Evolutionary conservation across 345 rosid species (phyloP).

Genomic region (Hibiscus syriacus): DNA sequence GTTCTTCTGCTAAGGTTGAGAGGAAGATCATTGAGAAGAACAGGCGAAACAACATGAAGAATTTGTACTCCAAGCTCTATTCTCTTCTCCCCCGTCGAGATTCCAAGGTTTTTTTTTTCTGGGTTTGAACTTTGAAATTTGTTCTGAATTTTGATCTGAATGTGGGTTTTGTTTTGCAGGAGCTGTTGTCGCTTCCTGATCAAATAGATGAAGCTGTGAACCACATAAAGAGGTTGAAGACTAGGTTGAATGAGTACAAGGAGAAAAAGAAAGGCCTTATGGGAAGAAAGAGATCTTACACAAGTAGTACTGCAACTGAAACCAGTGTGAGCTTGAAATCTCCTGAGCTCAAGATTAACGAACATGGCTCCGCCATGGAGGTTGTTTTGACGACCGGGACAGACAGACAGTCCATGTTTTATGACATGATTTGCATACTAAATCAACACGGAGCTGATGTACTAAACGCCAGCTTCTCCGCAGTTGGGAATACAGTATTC

Average conservation of each 20-base stretch:
- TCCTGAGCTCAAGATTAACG: constrained; percentile 30
- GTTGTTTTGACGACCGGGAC: constrained; percentile 24
- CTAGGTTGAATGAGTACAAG: constrained; percentile 19
- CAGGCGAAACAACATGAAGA: constrained; percentile 46
- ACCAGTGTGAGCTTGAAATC: constrained; percentile 5
- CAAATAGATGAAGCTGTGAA: constrained; percentile 46
- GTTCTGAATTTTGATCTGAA: not conserved
- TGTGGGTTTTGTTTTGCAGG: constrained; percentile 20
- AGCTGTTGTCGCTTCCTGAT: constrained; percentile 32
- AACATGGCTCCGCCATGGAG: constrained; percentile 30
- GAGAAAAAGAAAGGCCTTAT: constrained; percentile 28
- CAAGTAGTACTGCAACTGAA: not conserved
- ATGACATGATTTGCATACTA: constrained; percentile 32
- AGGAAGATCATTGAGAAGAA: constrained; percentile 48
- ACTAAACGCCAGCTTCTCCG: constrained; percentile 29
- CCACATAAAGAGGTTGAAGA: constrained; percentile 34
- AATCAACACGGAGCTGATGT: constrained; percentile 35
- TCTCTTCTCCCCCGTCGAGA: constrained; percentile 38
- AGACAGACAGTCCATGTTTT: constrained; percentile 26
- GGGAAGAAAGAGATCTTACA: constrained; percentile 21
- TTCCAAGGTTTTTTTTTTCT: constrained; percentile 18
- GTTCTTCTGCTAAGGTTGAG: constrained; percentile 29
- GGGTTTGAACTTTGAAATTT: not conserved
- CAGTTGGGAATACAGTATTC: constrained; percentile 17
- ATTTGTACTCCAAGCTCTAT: constrained; percentile 29